Base-by-base conservation (phyloP, 352 stramenopile species). In the Halophytophthora polymorphica region DNA sequence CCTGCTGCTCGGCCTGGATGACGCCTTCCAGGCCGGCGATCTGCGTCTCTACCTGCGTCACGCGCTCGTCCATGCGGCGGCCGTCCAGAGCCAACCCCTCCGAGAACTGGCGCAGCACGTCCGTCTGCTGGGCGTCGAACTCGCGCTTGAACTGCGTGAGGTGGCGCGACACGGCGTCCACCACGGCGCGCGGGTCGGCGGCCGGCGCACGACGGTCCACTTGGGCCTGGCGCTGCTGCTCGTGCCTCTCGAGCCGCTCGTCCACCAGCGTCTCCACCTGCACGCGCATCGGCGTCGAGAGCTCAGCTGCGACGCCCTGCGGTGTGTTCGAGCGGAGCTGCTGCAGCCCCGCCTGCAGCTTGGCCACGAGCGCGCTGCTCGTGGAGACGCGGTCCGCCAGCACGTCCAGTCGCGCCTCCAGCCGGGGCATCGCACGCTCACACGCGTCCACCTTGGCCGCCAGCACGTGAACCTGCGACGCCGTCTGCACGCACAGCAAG, bases 1-100 rank as follows among this genome's bases (percentile, higher is more conserved):
- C 73, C 61, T 89, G 75, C 45, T 89, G 78, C 51, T 89, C 78
- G 3, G 73, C 71, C 45, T 89, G 73, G 40, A 89, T 79, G 23
- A 89, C 69, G 0, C 54, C 50, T 28, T 87, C 78, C 2, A 89
- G 54, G 13, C 55, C 65, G 0, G 34, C 61, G n/a, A 89, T 61
- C 53, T 89, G 74, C 33, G 46, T 18, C 44, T 89, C 78, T 7
- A 87, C 52, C 14, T 71, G 56, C n/a, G 55, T 35, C 47, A 89
- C 70, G 21, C 78, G 75, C 17, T 82, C 59, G 42, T 83, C 72
- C 15, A 89, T 42, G n/a, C 66, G 68, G 8, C 61, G 53, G 2
- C 69, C 64, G 52, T 89, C 78, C 1, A 57, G 61, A 10, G 65
- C 69, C 40, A 86, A 66, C 35, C 58, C 84, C 28, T 86, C 75